Evolutionary conservation across 495 filamentous ascomycete species (phyloP).

Genomic region (Symbiotaphrina buchneri): DNA sequence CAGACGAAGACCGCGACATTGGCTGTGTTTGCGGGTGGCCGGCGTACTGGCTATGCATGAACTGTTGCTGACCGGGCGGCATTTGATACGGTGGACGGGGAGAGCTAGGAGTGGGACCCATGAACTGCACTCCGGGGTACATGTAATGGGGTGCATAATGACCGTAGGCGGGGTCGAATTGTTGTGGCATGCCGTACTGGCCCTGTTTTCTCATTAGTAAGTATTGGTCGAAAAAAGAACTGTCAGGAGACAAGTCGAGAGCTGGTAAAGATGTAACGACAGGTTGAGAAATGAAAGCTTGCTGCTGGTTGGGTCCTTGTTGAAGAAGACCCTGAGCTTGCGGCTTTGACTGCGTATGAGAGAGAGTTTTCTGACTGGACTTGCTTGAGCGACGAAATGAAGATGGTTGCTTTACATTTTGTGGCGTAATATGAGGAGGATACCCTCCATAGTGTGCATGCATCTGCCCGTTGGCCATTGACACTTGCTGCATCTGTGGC

Average conservation of each 20-base stretch:
- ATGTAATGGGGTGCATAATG: constrained; percentile 13
- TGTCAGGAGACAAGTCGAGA: constrained; percentile 42
- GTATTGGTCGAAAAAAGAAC: constrained; percentile 47
- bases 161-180: constrained; percentile 5
- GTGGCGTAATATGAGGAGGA: constrained; percentile 36
- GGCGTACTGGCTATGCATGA: constrained; percentile 24
- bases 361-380: constrained; percentile 3
- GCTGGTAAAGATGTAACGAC: constrained; percentile 14
- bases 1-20: constrained; percentile 69
- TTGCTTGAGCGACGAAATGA: constrained; percentile 16
- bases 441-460: constrained; percentile 32
- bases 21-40: constrained; percentile 28
- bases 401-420: constrained; percentile 45
- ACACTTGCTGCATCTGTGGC: constrained; percentile 39
- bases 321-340: no score
- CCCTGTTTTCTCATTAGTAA: constrained; percentile 42
- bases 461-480: constrained; percentile 32
- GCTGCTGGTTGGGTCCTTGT: no score
- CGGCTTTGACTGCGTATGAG: neutral
- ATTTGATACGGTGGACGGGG: constrained; percentile 26
- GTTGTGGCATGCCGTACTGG: constrained; percentile 19
- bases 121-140: constrained; percentile 19
- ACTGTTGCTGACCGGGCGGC: constrained; percentile 24
- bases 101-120: constrained; percentile 26
- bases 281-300: no score